Base-by-base conservation (phyloP, 768 basidiomycete species). In the Suillus brevipes region DNA sequence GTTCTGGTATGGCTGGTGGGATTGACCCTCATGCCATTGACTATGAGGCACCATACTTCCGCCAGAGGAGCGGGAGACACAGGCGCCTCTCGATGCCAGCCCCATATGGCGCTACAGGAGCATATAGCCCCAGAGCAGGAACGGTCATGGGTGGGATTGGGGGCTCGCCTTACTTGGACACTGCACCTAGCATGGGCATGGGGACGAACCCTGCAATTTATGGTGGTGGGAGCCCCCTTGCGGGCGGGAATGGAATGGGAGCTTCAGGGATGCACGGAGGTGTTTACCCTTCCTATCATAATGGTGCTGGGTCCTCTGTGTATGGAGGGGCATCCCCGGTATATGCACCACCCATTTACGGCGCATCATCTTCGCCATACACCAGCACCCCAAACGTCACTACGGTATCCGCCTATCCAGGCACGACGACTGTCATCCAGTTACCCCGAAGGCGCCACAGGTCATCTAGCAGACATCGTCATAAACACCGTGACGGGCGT, bases 1-100 rank as follows among this genome's bases (percentile, higher is more conserved):
- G 57, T 25, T 13, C 23, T 13, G 14, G 60, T 6, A 50, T 49
- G 57, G 36, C 23, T 10, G 40, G 55, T 37, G 37, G 14, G 10
- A 40, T 57, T 4, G 57, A 65, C 52, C 65, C 67, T 20, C 59
- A 67, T 42, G 56, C 64, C n/a, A 62, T 65, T 18, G 66, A 67
- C 59, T 18, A 52, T 18, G 52, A 61, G 7, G 64, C 64, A 16
- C 66, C 66, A n/a, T 65, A 57, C 25, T 65, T 67, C 20, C 56
- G 23, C 28, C 52, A 53, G 60, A 50, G 34, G 18, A 36, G 2
- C 28, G 53, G 61, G 20, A 55, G 25, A 37, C 55, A 45, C 23
- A 63, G 65, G 25, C 38, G 43, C 4, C n/a, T 45, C n/a, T 63
- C 65, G 28, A 49, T 28, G 42, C 55, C 65, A 25, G 42, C 50